Evolutionary conservation across 179 eudicot species (phyloP), one percentile per base, ranked within the genome.

Genomic region (Drosera spatulata): DNA sequence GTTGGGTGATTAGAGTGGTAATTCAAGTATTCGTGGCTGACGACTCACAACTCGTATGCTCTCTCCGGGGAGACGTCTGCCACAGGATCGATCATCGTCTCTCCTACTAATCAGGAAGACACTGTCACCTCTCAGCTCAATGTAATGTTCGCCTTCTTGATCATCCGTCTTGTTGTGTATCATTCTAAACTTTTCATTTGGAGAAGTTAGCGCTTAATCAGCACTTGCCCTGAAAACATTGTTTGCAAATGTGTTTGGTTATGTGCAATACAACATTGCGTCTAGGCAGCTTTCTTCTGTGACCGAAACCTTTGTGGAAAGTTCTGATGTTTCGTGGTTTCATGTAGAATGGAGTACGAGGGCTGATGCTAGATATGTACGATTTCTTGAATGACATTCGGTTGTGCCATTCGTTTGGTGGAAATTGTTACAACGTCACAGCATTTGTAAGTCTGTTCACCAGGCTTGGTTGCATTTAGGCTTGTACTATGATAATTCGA

Each of bases 341-440:
- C 51, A 39, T 80, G 79, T 90, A 89, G 97, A 80, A 84, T 70
- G 95, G 95, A 61, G 95, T 89, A 65, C 73, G 97, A 76, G 97
- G 99, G 11, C 68, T 93, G 72, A 93, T 93, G 97, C 95, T 93
- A 47, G 99, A 93, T 75, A 79, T 86, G 95, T 93, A 93, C 71
- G 99, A 93, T 78, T 89, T 89, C 44, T 55, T 82, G 33, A 74
- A 82, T 58, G 97, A 89, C 56, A 75, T 93, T 53, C 89, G 99
- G 99, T 66, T 93, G 59, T 93, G 99, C 69, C 99, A 93, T 77
- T 93, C 99, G 11, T 86, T 70, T 56, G 94, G 94, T 10, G 97
- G 94, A 48, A 64, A 72, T 61, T 93, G 99, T 81, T 83, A 71
- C 88, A 89, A 93, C 77, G 80, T 59, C 75, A 93, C 99, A 53